Evolutionary conservation across 495 filamentous ascomycete species (phyloP), one percentile per base, ranked within the genome.

Genomic region (Talaromyces adpressus): DNA sequence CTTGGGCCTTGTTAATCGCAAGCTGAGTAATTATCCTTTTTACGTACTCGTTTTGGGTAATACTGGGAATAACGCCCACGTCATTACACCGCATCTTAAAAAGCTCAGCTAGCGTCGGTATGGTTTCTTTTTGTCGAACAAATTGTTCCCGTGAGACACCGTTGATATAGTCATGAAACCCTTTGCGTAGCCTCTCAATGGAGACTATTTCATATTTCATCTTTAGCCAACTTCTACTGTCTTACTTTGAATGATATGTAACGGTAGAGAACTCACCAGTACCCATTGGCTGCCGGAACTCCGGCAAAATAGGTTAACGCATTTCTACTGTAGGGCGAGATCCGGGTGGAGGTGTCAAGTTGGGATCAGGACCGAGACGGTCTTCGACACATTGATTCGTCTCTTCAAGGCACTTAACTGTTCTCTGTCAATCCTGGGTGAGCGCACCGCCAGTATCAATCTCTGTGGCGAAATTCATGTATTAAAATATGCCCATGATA

Each of bases 361-460:
- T 57, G 14, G 53, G 53, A 30, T 57, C 30, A 29, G 25, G 53
- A 9, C 53, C 53, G n/a, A 30, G 53, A 29, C 53, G 30, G 53
- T 57, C 53, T 29, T 57, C 53, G n/a, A 57, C 53, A 57, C 53
- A 57, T 57, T 57, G 23, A 5, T 57, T 57, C 12, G 53, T 57
- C 22, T 30, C 53, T 30, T 57, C 53, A 18, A 23, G 29, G 29
- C 53, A 57, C 23, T 57, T 57, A 7, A 57, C 2, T 57, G 53
- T 57, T 6, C 53, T 25, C n/a, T 57, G 20, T 16, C 53, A 25
- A 29, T 57, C 53, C 12, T 57, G 12, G 23, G 53, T 57, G 53
- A 56, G 53, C 22, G 29, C 53, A 29, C 53, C 53, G 6, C 53
- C 53, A 29, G 53, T 57, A 57, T 57, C 53, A 7, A 57, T 57